Evolutionary conservation across 495 filamentous ascomycete species (phyloP).

Genomic region (Pseudomonodictys pantanalensis): DNA sequence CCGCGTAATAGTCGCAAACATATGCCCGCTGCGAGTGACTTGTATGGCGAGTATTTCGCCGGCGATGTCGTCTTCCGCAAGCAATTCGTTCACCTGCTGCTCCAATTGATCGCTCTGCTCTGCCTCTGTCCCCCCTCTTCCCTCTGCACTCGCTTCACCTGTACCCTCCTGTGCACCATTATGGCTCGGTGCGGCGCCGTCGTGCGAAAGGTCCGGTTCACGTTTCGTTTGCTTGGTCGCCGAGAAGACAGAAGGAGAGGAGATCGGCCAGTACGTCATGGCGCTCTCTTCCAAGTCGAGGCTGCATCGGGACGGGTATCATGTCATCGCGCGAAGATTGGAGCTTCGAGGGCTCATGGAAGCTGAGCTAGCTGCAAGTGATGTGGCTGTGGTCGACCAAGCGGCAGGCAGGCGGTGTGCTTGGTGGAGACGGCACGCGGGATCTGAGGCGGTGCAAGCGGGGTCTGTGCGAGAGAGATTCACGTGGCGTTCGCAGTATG

Average conservation of each 20-base stretch:
- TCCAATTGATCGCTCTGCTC: background rate
- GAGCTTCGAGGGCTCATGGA: background rate
- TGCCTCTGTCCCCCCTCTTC: constrained; percentile 1
- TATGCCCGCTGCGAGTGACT: constrained; percentile 74
- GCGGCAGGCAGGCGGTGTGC: constrained; percentile 3
- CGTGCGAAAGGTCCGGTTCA: constrained; percentile 6
- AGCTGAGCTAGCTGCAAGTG: constrained; percentile 28
- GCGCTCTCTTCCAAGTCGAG: constrained; percentile 25
- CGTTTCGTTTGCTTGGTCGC: constrained; percentile 34
- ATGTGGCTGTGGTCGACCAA: constrained; percentile 28
- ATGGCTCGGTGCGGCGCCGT: constrained; percentile 15
- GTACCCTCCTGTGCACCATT: background rate
- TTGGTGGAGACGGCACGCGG: no score
- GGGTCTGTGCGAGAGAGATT: no score
- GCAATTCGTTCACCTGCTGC: background rate
- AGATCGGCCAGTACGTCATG: constrained; percentile 37
- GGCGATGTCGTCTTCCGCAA: constrained; percentile 26
- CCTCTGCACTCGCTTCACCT: background rate
- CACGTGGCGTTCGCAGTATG: no score
- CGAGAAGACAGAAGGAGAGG: constrained; percentile 33
- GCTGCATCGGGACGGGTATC: constrained; percentile 32
- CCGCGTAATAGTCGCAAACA: constrained; percentile 85
- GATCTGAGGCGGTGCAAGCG: no score
- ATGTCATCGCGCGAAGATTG: constrained; percentile 17
- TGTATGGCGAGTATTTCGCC: constrained; percentile 64